These are phyloP conservation scores for Capsella bursapastoris DNA, from an alignment of 345 rosid genomes.

Conservation along the genomic window DNA sequence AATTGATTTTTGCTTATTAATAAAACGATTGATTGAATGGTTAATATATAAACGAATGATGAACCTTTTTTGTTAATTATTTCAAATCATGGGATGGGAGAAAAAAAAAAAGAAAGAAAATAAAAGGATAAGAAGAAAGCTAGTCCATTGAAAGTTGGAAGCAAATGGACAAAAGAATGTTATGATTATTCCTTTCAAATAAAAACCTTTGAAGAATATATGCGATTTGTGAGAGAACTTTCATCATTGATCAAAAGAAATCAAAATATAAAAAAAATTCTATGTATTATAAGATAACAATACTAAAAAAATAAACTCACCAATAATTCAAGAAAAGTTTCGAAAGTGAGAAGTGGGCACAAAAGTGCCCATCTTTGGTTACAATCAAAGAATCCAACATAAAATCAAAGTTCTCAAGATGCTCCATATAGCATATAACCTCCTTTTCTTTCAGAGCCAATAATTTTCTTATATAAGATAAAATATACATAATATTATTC, in stretches of 20 bases:
- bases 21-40: not conserved
- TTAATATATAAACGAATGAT: not conserved
- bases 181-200: slow-evolving; percentile 41
- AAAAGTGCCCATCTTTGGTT: slow-evolving; percentile 44
- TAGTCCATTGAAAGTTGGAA: slow-evolving; percentile 46
- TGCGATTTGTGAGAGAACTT: slow-evolving; percentile 34
- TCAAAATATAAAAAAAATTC: not conserved
- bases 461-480: slow-evolving; percentile 32
- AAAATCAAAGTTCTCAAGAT: slow-evolving; percentile 45
- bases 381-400: slow-evolving; percentile 48
- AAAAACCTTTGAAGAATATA: slow-evolving; percentile 43
- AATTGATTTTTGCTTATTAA: not conserved
- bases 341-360: slow-evolving; percentile 47
- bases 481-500: slow-evolving; percentile 31
- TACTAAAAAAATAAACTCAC: slow-evolving; percentile 6
- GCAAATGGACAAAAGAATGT: slow-evolving; percentile 39
- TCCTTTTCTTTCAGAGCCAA: slow-evolving; percentile 38
- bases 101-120: slow-evolving; percentile 32
- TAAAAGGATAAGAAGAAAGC: slow-evolving; percentile 41
- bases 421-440: slow-evolving; percentile 40
- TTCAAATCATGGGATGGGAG: slow-evolving; percentile 31
- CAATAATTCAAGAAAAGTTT: slow-evolving; percentile 45
- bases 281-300: not conserved
- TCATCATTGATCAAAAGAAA: slow-evolving; percentile 38
- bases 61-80: not conserved